Base-by-base conservation (phyloP, 2,329 filamentous ascomycete genomes). In the Lomentospora prolificans region DNA sequence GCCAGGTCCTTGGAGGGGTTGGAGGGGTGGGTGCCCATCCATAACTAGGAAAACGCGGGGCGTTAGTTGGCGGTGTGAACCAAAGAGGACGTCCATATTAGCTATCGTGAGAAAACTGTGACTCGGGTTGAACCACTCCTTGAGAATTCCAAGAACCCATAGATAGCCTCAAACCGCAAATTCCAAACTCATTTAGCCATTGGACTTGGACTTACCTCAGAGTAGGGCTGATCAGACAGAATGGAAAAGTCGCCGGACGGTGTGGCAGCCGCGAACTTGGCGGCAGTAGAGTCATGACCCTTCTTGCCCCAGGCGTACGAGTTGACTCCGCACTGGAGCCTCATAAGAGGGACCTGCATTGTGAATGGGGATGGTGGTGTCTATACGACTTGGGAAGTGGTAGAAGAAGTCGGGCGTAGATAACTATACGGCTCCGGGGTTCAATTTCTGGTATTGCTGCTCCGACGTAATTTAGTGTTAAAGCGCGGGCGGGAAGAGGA, bases 251-350 rank as follows among this genome's bases (percentile, higher is more conserved):
- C 84, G 41, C 81, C 75, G 12, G 85, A 79, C 9, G 89, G 84
- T 3, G 91, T 96, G 17, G 91, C 90, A 50, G 90, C 85, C 39
- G 91, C 92, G 70, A 88, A 97, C 64, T 85, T 87, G 61, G 94
- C 94, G 53, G 91, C 94, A 12, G 91, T 88, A 51, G 92, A 97
- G 57, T 87, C 81, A 59, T 81, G 81, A 65, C 94, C 94, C 66
- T 90, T 81, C 78, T 99, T 99, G 62, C 92, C 94, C 94, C 94
- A 99, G 75, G 96, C 94, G 69, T 99, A 99, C 71, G 91, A 96
- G 72, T 97, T 97, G 67, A 95, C 90, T 66, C 92, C 94, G 75
- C 88, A 91, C 70, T 88, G 85, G 61, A 97, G 83, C 63, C 90
- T 84, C 68, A 96, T 79, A 55, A 97, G 75, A 65, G 92, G 91